These are phyloP conservation scores for Dactylellina parvicollis DNA, from an alignment of 2,329 filamentous ascomycete genomes.

Conservation along the genomic window DNA sequence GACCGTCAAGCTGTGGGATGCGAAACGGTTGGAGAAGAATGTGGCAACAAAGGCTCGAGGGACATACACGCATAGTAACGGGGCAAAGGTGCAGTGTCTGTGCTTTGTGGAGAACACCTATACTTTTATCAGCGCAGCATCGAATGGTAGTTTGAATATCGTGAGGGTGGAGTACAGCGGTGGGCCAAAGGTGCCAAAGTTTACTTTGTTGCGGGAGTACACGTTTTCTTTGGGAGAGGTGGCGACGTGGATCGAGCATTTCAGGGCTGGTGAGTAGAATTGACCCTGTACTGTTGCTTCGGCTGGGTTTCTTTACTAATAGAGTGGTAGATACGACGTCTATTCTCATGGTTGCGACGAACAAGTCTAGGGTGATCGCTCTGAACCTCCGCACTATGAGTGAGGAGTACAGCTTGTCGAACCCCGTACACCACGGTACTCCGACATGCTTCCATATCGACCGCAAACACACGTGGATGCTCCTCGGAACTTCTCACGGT, in stretches of 20 bases:
- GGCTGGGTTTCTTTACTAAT: slow-evolving; percentile 15
- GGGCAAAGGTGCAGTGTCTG: slow-evolving; percentile 78
- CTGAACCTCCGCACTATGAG: slow-evolving; percentile 89
- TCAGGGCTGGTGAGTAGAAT: slow-evolving; percentile 65
- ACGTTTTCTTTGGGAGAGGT: slow-evolving; percentile 78
- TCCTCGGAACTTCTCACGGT: slow-evolving; percentile 90
- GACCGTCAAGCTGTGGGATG: slow-evolving; percentile 91
- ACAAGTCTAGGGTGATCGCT: slow-evolving; percentile 81
- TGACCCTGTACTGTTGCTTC: not conserved
- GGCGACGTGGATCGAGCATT: slow-evolving; percentile 92
- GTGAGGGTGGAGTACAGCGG: slow-evolving; percentile 79
- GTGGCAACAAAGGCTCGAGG: slow-evolving; percentile 86
- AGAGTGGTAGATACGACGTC: slow-evolving; percentile 75
- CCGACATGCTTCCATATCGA: slow-evolving; percentile 93
- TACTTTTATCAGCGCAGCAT: slow-evolving; percentile 89
- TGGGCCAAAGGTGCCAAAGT: slow-evolving; percentile 70
- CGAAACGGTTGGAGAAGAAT: slow-evolving; percentile 86
- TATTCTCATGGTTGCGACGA: slow-evolving; percentile 86
- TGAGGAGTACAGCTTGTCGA: slow-evolving; percentile 80
- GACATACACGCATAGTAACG: slow-evolving; percentile 78
- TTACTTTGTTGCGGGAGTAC: slow-evolving; percentile 80
- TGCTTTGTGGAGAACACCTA: slow-evolving; percentile 95
- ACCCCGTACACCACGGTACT: slow-evolving; percentile 89
- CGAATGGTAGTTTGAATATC: slow-evolving; percentile 88
- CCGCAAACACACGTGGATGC: slow-evolving; percentile 84